Base-by-base conservation (phyloP, 2,329 filamentous ascomycete genomes). In the Trichoderma semiorbis region DNA sequence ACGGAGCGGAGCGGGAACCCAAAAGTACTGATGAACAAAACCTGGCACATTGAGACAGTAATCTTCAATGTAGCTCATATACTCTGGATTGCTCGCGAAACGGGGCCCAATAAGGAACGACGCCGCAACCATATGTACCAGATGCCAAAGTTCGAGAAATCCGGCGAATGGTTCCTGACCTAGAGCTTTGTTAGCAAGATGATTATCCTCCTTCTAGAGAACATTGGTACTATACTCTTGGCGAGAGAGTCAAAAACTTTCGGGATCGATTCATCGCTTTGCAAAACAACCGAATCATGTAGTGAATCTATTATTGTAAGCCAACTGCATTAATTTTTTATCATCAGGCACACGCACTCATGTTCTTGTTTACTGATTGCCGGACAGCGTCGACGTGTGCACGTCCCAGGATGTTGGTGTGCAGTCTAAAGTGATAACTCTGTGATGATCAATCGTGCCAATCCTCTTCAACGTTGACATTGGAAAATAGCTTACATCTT, bases 301-400 rank as follows among this genome's bases (percentile, higher is more conserved):
- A 64, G 39, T 28, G 39, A 28, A 50, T 50, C 61, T 64, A 64
- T 21, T 16, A 21, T 26, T 2, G 26, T 30, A 7, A n/a, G 26
- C 7, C 18, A 21, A 8, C 5, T 32, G 1, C 11, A 12, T 28
- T 3, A 2, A 7, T 43, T n/a, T 18, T 18, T 4, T 43, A 1
- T 43, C 7, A 16, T 21, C 32, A 39, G 24, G 24, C n/a, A 10
- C 11, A 61, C 69, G 21, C 8, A 71, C 69, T 61, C 69, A 71
- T 71, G 28, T 71, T 71, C 14, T 71, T 71, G 24, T 71, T 71
- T 18, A 71, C 69, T 21, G 69, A 71, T 53, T 68, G 62, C 36
- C 69, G 62, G 8, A 71, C 69, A 6, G 69, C 69, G n/a, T 71
- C 69, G 10, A 71, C 62, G n/a, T 71, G 69, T 7, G 62, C 21